Evolutionary conservation across 805 yeast genomes (phyloP).

Genomic region (Starmerella davenportii): DNA sequence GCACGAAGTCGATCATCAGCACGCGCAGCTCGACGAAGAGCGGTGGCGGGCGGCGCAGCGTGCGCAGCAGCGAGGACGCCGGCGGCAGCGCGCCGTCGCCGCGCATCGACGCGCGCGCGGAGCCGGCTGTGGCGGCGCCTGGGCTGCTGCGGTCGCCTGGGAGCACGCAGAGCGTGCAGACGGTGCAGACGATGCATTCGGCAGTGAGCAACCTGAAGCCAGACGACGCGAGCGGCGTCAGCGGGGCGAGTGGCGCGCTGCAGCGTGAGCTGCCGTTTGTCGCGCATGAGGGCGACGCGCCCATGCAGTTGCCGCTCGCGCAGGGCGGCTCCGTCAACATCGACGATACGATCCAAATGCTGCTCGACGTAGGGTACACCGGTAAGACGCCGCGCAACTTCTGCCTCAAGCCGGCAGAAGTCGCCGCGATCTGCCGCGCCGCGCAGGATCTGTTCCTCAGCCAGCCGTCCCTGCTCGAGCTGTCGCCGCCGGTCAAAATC

Average conservation of each 20-base stretch:
- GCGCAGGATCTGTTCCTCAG: conserved; percentile 79
- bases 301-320: conserved; percentile 22
- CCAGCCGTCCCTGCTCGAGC: conserved; percentile 78
- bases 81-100: neutral
- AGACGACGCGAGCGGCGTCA: neutral
- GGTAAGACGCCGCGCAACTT: conserved; percentile 79
- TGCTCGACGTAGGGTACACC: conserved; percentile 87
- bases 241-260: conserved; percentile 4
- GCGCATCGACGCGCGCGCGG: neutral
- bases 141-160: neutral
- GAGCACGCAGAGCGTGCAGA: conserved; percentile 6
- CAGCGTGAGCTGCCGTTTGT: conserved; percentile 17
- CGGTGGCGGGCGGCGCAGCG: conserved; percentile 1
- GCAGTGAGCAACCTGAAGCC: conserved; percentile 8
- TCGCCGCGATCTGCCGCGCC: conserved; percentile 64
- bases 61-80: conserved; percentile 4
- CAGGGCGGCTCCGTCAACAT: conserved; percentile 31
- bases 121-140: neutral
- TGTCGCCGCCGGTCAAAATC: conserved; percentile 70
- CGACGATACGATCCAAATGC: conserved; percentile 77
- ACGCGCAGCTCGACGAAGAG: conserved; percentile 5
- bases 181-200: conserved; percentile 14
- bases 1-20: conserved; percentile 18
- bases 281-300: conserved; percentile 16
- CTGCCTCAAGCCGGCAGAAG: conserved; percentile 79